A percentile compares a stretch with the other conserved stretches of the same genome.
Evolutionary conservation across 2,329 filamentous ascomycete species (phyloP).

Genomic region (Dichotomopilus funicola): DNA sequence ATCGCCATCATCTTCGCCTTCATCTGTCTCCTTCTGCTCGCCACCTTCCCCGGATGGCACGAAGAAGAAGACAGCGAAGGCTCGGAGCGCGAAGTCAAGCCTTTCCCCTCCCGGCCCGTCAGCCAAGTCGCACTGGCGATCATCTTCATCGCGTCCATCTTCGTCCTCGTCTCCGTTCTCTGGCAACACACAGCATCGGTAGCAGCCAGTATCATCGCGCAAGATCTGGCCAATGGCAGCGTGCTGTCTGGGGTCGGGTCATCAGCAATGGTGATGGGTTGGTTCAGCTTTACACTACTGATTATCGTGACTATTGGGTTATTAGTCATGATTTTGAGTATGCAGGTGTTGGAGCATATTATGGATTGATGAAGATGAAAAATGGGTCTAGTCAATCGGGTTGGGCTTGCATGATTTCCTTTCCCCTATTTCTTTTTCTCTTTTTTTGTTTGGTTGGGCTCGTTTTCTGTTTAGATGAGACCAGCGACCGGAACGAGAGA

Average conservation of each 20-base stretch:
- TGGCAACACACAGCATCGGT: slow-evolving; percentile 97
- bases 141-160: slow-evolving; percentile 72
- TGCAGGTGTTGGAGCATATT: slow-evolving; percentile 66
- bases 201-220: slow-evolving; percentile 84
- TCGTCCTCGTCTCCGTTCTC: slow-evolving; percentile 66
- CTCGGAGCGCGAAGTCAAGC: slow-evolving; percentile 84
- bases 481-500: neutral
- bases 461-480: neutral
- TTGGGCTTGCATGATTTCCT: neutral
- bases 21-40: slow-evolving; percentile 87
- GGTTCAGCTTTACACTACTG: slow-evolving; percentile 90
- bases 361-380: slow-evolving; percentile 25
- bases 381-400: no score
- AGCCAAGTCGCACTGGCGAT: slow-evolving; percentile 89
- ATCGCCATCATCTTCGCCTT: slow-evolving; percentile 97
- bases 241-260: slow-evolving; percentile 86
- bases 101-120: slow-evolving; percentile 85
- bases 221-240: slow-evolving; percentile 85
- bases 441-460: neutral
- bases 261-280: slow-evolving; percentile 91
- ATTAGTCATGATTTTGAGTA: slow-evolving; percentile 94
- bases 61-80: slow-evolving; percentile 77
- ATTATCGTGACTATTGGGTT: slow-evolving; percentile 94
- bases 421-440: neutral
- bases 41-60: slow-evolving; percentile 96